Conservation (phyloP, 108 stramenopile species). For the Pseudonitzschia multiseries region DNA sequence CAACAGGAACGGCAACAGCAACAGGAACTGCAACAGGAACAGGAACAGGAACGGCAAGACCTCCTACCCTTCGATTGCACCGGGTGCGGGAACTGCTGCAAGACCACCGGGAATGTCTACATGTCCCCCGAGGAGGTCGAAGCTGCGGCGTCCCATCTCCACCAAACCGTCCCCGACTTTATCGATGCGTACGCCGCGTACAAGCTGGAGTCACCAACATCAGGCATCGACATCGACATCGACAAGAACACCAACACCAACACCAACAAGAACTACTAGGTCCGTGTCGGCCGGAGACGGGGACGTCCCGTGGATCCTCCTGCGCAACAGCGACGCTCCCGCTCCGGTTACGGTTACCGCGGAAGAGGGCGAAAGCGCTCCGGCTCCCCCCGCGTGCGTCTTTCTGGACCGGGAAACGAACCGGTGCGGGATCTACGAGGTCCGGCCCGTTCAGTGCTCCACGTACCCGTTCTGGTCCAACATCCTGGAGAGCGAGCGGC, state of each 20-base stretch:
- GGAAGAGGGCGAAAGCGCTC: background rate
- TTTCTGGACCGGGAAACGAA: constrained; percentile 22
- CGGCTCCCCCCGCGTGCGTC: background rate
- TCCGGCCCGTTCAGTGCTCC: constrained; percentile 50
- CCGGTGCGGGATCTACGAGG: constrained; percentile 57
- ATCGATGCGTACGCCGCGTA: constrained; percentile 1
- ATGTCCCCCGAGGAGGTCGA: constrained; percentile 49
- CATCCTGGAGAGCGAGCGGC: constrained; percentile 32
- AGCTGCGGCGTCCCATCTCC: constrained; percentile 2
- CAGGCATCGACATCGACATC: no score
- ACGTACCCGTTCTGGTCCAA: constrained; percentile 74
- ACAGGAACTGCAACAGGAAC: no score
- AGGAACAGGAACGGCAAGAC: background rate
- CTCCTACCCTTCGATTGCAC: constrained; percentile 47
- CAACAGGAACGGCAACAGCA: no score
- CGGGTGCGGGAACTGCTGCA: constrained; percentile 68
- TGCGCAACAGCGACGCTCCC: constrained; percentile 22
- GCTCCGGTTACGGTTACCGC: no score
- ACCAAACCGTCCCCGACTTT: constrained; percentile 7
- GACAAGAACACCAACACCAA: no score
- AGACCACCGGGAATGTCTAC: constrained; percentile 62
- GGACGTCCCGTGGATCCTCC: constrained; percentile 7
- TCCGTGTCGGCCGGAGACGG: constrained; percentile 10
- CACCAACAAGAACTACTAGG: background rate
- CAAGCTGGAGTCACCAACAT: background rate